phyloP scores from a whole-genome alignment of 768 basidiomycete genomes.

The Mycena amicta region DNA sequence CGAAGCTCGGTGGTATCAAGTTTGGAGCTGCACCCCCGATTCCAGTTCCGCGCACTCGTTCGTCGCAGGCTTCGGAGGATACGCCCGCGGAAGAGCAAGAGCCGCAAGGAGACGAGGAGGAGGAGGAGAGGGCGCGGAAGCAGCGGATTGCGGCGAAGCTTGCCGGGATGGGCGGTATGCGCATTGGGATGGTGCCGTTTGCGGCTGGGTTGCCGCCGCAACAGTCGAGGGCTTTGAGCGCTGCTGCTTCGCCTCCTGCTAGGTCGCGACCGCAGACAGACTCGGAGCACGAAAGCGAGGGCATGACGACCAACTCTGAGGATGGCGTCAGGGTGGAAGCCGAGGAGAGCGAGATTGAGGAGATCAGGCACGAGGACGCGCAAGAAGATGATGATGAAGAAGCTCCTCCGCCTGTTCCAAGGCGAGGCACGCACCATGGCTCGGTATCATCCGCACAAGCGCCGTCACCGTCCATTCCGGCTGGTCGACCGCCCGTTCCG shows the following conservation, averaged over 20 bases:
- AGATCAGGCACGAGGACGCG: slow-evolving; percentile 60
- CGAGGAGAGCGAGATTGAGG: slow-evolving; percentile 75
- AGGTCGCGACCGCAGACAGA: slow-evolving; percentile 34
- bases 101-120: slow-evolving; percentile 48
- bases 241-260: slow-evolving; percentile 29
- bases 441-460: slow-evolving; percentile 31
- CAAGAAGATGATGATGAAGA: slow-evolving; percentile 50
- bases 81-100: slow-evolving; percentile 31
- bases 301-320: slow-evolving; percentile 45
- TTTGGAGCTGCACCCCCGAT: slow-evolving; percentile 70
- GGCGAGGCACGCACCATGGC: slow-evolving; percentile 40
- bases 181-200: slow-evolving; percentile 58
- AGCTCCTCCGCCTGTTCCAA: slow-evolving; percentile 57
- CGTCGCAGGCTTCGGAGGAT: slow-evolving; percentile 29
- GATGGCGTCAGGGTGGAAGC: slow-evolving; percentile 68
- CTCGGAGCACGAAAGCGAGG: slow-evolving; percentile 53
- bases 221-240: slow-evolving; percentile 30
- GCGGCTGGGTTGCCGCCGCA: slow-evolving; percentile 35
- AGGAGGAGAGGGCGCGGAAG: slow-evolving; percentile 62
- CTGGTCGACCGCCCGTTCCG: slow-evolving; percentile 39
- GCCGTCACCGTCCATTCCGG: slow-evolving; percentile 51
- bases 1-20: slow-evolving; percentile 83
- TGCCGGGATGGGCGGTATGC: slow-evolving; percentile 59
- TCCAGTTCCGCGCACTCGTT: slow-evolving; percentile 38
- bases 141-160: slow-evolving; percentile 56